These are phyloP conservation scores for Euphorbia tirucalli DNA, from an alignment of 345 rosid genomes.

Conservation along the genomic window DNA sequence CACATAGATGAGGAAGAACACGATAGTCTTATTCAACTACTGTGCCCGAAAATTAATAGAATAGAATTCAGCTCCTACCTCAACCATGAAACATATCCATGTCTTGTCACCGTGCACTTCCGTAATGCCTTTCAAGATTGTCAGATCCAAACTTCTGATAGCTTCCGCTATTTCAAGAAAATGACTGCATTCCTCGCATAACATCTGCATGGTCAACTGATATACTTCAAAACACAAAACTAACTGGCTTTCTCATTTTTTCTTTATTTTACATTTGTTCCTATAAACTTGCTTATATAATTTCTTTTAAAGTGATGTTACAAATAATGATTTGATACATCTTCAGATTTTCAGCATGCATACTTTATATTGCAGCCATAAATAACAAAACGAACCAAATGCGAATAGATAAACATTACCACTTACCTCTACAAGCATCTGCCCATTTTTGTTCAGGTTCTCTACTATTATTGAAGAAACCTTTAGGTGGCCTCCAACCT, in stretches of 20 bases:
- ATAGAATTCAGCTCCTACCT: conserved; percentile 46
- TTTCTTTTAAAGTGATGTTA: not conserved
- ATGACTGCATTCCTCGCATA: conserved; percentile 85
- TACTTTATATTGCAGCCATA: too few species aligned
- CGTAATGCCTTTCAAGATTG: conserved; percentile 81
- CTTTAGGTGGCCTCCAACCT: conserved; percentile 87
- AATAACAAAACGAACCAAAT: conserved; percentile 8
- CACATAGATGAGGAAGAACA: not conserved
- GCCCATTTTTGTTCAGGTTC: conserved; percentile 76
- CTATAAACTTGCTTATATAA: too few species aligned
- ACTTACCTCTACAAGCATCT: conserved; percentile 86
- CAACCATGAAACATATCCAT: conserved; percentile 87
- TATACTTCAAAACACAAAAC: conserved; percentile 6
- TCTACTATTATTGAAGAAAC: conserved; percentile 90
- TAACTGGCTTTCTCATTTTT: too few species aligned
- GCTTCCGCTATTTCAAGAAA: conserved; percentile 95
- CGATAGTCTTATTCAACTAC: not conserved
- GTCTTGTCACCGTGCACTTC: conserved; percentile 75
- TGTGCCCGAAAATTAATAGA: conserved; percentile 11
- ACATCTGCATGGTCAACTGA: conserved; percentile 57
- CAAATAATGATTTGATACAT: not conserved
- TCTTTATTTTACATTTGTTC: too few species aligned
- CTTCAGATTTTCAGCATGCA: not conserved
- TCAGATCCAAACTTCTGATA: conserved; percentile 74
- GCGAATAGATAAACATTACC: not conserved